phyloP scores from a whole-genome alignment of 257 asterid genomes.

The Misopates orontium region DNA sequence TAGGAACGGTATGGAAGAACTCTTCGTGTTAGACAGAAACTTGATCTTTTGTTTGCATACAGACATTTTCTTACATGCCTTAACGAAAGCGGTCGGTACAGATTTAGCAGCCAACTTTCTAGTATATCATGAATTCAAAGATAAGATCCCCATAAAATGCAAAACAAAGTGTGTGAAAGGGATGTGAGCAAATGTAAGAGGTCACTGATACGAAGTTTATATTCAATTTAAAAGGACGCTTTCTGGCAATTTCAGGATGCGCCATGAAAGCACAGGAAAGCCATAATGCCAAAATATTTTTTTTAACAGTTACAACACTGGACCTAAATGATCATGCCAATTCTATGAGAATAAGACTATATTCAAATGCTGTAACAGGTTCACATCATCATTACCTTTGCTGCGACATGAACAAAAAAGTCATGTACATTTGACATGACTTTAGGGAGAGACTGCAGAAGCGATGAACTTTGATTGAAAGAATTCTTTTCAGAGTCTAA shows the following conservation, averaged over 20 bases:
- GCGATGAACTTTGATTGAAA: conserved; percentile 53
- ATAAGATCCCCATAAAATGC: conserved; percentile 16
- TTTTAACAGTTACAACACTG: conserved; percentile 17
- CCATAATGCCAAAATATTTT: neutral
- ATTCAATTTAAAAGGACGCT: neutral
- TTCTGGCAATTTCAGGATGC: conserved; percentile 11
- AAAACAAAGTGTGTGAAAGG: neutral
- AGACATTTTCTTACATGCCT: neutral
- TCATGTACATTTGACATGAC: conserved; percentile 90
- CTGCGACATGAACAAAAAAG: conserved; percentile 94
- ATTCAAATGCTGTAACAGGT: neutral
- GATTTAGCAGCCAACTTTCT: neutral
- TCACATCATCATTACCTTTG: conserved; percentile 66
- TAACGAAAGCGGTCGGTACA: neutral
- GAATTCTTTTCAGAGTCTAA: conserved; percentile 64
- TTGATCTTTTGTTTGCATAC: neutral
- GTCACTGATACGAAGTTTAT: neutral
- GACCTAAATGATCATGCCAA: conserved; percentile 1
- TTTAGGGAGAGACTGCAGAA: conserved; percentile 90
- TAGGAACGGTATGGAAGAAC: conserved; percentile 2
- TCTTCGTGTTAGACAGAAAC: neutral
- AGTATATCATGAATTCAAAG: conserved; percentile 5
- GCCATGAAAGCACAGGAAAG: conserved; percentile 13
- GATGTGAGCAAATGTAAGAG: conserved; percentile 9
- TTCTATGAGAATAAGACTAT: neutral